Evolutionary conservation across 331 rosid genomes (phyloP), one percentile per base, ranked within the genome.

Genomic region (Saraca asoca): DNA sequence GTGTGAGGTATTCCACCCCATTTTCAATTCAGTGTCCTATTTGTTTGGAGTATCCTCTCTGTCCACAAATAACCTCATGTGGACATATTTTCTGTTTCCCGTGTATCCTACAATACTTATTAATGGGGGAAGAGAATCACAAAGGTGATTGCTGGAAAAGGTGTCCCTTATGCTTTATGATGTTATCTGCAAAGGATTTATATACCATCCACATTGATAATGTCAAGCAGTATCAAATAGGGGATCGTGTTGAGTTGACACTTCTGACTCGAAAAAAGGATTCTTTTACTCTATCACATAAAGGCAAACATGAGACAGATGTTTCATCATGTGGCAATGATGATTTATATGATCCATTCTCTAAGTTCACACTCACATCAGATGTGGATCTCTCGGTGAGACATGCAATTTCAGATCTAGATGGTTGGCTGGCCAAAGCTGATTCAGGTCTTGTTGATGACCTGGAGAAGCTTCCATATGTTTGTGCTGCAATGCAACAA

Each of bases 31-130:
- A 84, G 74, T 93, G 98, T 80, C 98, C 98, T 66, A 90, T 93
- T 79, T 93, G 98, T 86, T 84, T 93, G 78, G 98, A 93, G 66
- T 72, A 75, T 78, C 98, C 98, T 31, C 76, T 90, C 16, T 93
- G 98, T 66, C 87, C 98, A 5, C 98, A 93, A 76, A 90, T 93
- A 76, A 90, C 98, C 72, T 85, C 98, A 7, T 93, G 98, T 41
- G 98, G 98, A 33, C 98, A 93, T 73, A 82, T 93, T 17, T 93
- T 90, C 72, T 93, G 98, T 81, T 93, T 88, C 81, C 97, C 98
- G 5, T 93, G 98, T 71, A 86, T 93, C 72, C 79, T 93, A 43
- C 93, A 84, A 53, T 89, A 93, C 78, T 74, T 93, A 74, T 62
- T 89, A 43, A 76, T 90, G 95, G 98, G 98, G 20, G 75, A 84